These are phyloP conservation scores for Craterostigma plantagineum DNA, from an alignment of 257 asterid genomes.

Conservation along the genomic window DNA sequence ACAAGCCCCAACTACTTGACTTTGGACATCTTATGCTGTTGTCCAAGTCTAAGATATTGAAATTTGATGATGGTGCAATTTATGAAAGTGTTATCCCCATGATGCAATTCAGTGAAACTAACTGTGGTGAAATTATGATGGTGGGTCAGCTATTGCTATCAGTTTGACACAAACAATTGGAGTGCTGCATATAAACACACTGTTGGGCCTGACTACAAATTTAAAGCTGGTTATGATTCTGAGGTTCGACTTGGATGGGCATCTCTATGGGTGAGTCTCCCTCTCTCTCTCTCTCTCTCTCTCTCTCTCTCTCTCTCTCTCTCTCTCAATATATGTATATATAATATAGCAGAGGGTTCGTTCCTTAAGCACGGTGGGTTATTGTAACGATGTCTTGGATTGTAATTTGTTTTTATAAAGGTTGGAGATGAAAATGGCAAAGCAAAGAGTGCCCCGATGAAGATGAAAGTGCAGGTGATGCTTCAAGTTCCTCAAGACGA, in stretches of 20 bases:
- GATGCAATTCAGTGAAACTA: no score
- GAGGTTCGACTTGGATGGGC: slow-evolving; percentile 94
- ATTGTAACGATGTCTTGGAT: no score
- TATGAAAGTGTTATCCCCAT: no score
- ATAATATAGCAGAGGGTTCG: no score
- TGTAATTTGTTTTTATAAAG: no score
- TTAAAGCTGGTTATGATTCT: slow-evolving; percentile 93
- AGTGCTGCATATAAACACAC: slow-evolving; percentile 74
- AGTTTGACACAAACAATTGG: slow-evolving; percentile 70
- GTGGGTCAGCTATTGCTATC: slow-evolving; percentile 56
- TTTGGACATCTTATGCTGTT: no score
- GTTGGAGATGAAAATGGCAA: slow-evolving; percentile 71
- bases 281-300: background rate
- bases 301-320: background rate
- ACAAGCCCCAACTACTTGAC: no score
- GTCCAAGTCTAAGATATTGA: no score
- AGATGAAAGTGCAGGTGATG: slow-evolving; percentile 89
- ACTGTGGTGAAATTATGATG: background rate
- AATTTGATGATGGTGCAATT: background rate
- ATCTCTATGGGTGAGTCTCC: slow-evolving; percentile 68
- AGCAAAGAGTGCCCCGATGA: slow-evolving; percentile 76
- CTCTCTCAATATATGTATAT: background rate
- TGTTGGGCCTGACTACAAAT: slow-evolving; percentile 62
- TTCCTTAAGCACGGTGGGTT: no score
- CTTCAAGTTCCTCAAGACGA: slow-evolving; percentile 92